Base-by-base conservation (phyloP, 768 basidiomycete genomes). In the Cystofilobasidium bisporidii region DNA sequence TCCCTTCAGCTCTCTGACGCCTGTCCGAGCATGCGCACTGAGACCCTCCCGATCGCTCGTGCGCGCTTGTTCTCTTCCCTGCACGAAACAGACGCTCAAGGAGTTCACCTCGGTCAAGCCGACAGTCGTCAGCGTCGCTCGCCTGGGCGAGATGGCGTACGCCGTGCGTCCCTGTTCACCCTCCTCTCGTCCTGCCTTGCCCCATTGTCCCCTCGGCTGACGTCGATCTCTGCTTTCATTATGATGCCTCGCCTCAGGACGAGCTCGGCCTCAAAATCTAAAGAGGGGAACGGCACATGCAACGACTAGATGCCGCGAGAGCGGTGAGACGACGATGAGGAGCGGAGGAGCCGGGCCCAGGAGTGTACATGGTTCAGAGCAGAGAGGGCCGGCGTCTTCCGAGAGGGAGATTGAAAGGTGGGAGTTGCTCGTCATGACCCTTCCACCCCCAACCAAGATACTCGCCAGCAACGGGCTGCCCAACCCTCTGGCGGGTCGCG, bases 81-180 rank as follows among this genome's bases (percentile, higher is more conserved):
- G 24, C 41, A 6, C 1, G 40, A 5, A 11, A 6, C 57, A 65
- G 65, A 30, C 71, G 82, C 85, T 59, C 79, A 85, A 6, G 76
- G 82, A 22, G 45, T 82, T 94, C 61, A 77, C 88, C 74, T 83
- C 84, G 75, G 78, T 81, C 72, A 88, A 90, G 79, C 89, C 93
- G 28, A 92, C 91, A 32, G 91, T 82, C 71, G 90, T 97, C 50
- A 87, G 86, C 15, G 81, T 97, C 58, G 94, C 93, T 47, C 85
- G 94, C 74, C 79, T 85, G 71, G 78, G 81, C 73, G 74, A 82
- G 33, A 82, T 98, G 58, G 93, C 93, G 17, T 87, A 87, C 75
- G 83, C 85, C n/a, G 72, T 77, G 69, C 71, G 74, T 75, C n/a
- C 43, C 26, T 20, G 30, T 24, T n/a, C n/a, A n/a, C n/a, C n/a